Percentiles rank a stretch among this genome's conserved stretches.
These are phyloP conservation scores for Scedosporium minutisporum DNA, from an alignment of 2,329 filamentous ascomycete genomes.

Conservation along the genomic window DNA sequence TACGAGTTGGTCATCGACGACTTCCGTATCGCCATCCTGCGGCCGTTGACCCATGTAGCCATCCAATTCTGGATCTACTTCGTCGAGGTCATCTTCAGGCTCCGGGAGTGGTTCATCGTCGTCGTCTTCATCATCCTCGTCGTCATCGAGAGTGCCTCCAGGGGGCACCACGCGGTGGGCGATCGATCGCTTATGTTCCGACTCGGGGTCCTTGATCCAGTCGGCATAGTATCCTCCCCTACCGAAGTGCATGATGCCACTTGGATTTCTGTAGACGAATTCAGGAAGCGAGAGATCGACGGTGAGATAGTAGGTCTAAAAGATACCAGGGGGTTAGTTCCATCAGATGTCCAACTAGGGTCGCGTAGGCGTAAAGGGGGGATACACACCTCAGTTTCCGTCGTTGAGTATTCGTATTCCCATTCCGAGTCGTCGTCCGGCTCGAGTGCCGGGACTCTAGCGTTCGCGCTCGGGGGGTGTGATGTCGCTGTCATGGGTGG, in stretches of 20 bases:
- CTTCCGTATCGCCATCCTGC: constrained; percentile 3
- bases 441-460: neutral
- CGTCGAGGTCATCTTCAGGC: constrained; percentile 19
- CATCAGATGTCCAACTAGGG: neutral
- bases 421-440: constrained; percentile 46
- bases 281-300: constrained; percentile 53
- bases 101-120: constrained; percentile 23
- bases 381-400: constrained; percentile 46
- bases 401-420: constrained; percentile 58
- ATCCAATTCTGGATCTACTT: constrained; percentile 3
- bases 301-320: constrained; percentile 53
- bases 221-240: constrained; percentile 16
- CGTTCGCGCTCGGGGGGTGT: constrained; percentile 3
- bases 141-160: constrained; percentile 11
- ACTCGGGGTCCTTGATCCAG: constrained; percentile 14
- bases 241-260: constrained; percentile 9
- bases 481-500: neutral
- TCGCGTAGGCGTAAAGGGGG: neutral
- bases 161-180: constrained; percentile 4
- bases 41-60: neutral
- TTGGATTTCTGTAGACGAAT: constrained; percentile 23
- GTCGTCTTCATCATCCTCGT: constrained; percentile 17
- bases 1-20: constrained; percentile 5
- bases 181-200: constrained; percentile 7
- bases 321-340: neutral